Conservation (phyloP, 1,284 basidiomycete species). For the Omphalotus olearius region DNA sequence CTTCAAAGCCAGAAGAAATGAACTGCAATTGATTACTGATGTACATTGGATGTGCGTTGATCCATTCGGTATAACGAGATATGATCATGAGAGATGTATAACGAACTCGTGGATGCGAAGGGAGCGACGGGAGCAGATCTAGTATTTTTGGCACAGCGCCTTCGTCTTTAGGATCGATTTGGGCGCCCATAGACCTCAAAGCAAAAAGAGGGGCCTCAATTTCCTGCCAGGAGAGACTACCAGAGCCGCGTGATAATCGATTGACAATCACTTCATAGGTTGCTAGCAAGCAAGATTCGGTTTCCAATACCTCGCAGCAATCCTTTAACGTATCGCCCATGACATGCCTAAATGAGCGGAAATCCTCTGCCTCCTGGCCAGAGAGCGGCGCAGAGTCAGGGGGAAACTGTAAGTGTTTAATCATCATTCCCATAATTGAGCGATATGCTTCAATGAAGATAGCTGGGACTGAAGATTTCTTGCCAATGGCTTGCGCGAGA, state of each 20-base stretch:
- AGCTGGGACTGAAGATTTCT: conserved; percentile 63
- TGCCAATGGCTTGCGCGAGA: conserved; percentile 79
- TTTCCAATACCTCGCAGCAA: conserved; percentile 92
- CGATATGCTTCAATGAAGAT: conserved; percentile 81
- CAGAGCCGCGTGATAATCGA: conserved; percentile 57
- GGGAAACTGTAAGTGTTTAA: conserved; percentile 92
- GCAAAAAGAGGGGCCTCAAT: conserved; percentile 98
- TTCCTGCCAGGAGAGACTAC: conserved; percentile 83
- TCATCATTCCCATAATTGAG: conserved; percentile 82
- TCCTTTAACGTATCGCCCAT: conserved; percentile 99
- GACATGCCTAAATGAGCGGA: conserved; percentile 92
- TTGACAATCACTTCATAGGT: conserved; percentile 80
- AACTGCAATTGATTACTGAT: conserved; percentile 87
- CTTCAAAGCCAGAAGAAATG: conserved; percentile 89
- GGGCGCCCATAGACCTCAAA: conserved; percentile 97
- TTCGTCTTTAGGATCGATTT: conserved; percentile 83
- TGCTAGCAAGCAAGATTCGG: conserved; percentile 79
- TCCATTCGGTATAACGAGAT: conserved; percentile 97
- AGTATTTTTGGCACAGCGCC: conserved; percentile 92
- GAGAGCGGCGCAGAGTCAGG: conserved; percentile 60
- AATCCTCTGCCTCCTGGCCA: conserved; percentile 89
- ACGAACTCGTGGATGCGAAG: conserved; percentile 86
- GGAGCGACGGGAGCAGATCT: conserved; percentile 89
- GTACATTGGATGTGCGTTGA: conserved; percentile 85
- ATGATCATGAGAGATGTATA: conserved; percentile 96